Percentiles rank a stretch among this genome's conserved stretches.
phyloP scores from a whole-genome alignment of 176 grass and related monocot species.

The Musa beccarii region DNA sequence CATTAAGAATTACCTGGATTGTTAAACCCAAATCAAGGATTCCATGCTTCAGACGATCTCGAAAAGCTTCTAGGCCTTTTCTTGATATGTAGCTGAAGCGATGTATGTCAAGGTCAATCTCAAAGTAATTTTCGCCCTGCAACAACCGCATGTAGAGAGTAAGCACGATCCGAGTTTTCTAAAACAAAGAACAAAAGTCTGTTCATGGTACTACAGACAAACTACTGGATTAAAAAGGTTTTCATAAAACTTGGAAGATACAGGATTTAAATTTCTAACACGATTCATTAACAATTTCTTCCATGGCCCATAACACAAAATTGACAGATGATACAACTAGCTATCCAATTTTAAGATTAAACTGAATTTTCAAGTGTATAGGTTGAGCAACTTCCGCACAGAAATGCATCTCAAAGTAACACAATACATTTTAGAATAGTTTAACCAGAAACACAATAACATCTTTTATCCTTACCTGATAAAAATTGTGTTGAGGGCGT shows the following conservation, averaged over 20 bases:
- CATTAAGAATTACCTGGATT: slow-evolving; percentile 50
- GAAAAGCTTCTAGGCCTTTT: slow-evolving; percentile 81
- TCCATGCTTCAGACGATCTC: slow-evolving; percentile 67
- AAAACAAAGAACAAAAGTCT: no score
- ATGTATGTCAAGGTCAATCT: slow-evolving; percentile 92
- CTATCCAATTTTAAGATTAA: no score
- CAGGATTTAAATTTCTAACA: background rate
- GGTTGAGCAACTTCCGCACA: background rate
- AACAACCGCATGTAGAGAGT: background rate
- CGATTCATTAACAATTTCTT: background rate
- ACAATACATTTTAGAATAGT: background rate
- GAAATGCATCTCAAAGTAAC: background rate
- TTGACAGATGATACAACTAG: no score
- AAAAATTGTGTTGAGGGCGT: slow-evolving; percentile 84
- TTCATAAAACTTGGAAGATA: background rate
- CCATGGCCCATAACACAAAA: no score
- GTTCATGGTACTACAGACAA: no score
- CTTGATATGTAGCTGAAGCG: slow-evolving; percentile 96
- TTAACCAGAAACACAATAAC: slow-evolving; percentile 7
- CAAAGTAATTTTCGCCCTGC: slow-evolving; percentile 85
- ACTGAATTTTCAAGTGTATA: no score
- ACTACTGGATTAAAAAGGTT: background rate
- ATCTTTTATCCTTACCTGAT: slow-evolving; percentile 36
- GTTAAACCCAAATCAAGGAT: slow-evolving; percentile 94
- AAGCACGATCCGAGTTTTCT: no score